A percentile compares a stretch with the other conserved stretches of the same genome.
These are phyloP conservation scores for Hippophae gyantsensis DNA, from an alignment of 306 rosid genomes.

Conservation along the genomic window DNA sequence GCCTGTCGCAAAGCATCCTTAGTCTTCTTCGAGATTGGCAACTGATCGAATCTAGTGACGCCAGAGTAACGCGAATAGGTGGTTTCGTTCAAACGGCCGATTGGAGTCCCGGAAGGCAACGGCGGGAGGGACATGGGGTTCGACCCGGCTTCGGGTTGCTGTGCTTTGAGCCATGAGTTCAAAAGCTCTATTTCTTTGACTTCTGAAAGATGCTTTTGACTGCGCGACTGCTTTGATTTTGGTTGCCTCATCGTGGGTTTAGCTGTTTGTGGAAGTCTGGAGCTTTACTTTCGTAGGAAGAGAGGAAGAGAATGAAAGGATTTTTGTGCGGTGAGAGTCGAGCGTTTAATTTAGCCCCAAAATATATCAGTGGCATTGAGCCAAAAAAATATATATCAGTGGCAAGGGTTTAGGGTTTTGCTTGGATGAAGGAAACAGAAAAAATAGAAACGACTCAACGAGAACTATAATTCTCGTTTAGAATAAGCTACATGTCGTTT, in stretches of 20 bases:
- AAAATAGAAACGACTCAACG: no score
- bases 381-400: no score
- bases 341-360: no score
- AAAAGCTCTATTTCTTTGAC: slow-evolving; percentile 38
- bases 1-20: slow-evolving; percentile 38
- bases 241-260: slow-evolving; percentile 34
- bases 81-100: slow-evolving; percentile 31
- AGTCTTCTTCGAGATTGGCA: slow-evolving; percentile 59
- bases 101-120: slow-evolving; percentile 22
- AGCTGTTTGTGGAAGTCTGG: not conserved
- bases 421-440: no score
- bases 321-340: no score
- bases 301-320: no score
- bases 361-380: no score
- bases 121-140: slow-evolving; percentile 53
- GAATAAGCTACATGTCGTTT: no score
- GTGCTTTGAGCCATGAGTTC: slow-evolving; percentile 44
- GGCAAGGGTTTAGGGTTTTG: no score
- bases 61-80: slow-evolving; percentile 62
- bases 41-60: slow-evolving; percentile 40
- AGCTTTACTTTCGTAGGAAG: no score
- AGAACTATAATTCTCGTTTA: no score
- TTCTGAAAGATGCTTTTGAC: slow-evolving; percentile 36
- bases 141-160: slow-evolving; percentile 49
- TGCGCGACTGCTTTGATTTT: slow-evolving; percentile 37